phyloP scores from a whole-genome alignment of 768 basidiomycete species.

The Rhodotorula toruloides region DNA sequence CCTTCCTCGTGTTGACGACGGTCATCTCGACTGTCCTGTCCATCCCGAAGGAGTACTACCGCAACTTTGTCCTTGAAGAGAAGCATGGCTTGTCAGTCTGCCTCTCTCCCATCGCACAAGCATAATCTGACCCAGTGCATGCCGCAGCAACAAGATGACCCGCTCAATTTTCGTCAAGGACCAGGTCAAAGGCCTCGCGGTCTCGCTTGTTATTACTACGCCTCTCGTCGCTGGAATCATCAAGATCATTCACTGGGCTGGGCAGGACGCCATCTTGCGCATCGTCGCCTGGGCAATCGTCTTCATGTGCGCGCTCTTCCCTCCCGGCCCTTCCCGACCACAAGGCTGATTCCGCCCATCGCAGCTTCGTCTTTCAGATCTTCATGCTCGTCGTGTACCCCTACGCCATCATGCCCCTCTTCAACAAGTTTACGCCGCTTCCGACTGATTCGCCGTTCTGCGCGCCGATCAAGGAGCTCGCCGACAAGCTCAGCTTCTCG shows the following conservation, averaged over 20 bases:
- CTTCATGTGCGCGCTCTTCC: constrained; percentile 59
- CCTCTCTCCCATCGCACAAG: too few species aligned
- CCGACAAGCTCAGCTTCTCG: constrained; percentile 80
- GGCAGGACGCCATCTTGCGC: constrained; percentile 45
- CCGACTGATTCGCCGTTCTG: constrained; percentile 56
- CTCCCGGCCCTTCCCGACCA: neutral
- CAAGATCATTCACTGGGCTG: constrained; percentile 86
- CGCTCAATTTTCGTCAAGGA: constrained; percentile 67
- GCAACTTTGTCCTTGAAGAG: constrained; percentile 89
- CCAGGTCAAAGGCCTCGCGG: constrained; percentile 57
- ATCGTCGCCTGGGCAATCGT: constrained; percentile 82
- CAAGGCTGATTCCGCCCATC: constrained; percentile 2
- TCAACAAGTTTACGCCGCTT: constrained; percentile 93
- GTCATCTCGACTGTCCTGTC: constrained; percentile 62
- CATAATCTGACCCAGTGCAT: too few species aligned
- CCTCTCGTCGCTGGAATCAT: constrained; percentile 85
- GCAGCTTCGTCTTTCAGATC: constrained; percentile 65
- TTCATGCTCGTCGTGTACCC: constrained; percentile 60
- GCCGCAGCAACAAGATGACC: constrained; percentile 82
- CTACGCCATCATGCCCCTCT: constrained; percentile 84
- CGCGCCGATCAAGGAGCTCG: constrained; percentile 60
- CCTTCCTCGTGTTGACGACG: constrained; percentile 33
- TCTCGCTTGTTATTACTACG: constrained; percentile 60
- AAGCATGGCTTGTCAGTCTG: constrained; percentile 72
- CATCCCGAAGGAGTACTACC: constrained; percentile 72